phyloP scores from a whole-genome alignment of 2,329 filamentous ascomycete genomes.

The Alternaria arborescens region DNA sequence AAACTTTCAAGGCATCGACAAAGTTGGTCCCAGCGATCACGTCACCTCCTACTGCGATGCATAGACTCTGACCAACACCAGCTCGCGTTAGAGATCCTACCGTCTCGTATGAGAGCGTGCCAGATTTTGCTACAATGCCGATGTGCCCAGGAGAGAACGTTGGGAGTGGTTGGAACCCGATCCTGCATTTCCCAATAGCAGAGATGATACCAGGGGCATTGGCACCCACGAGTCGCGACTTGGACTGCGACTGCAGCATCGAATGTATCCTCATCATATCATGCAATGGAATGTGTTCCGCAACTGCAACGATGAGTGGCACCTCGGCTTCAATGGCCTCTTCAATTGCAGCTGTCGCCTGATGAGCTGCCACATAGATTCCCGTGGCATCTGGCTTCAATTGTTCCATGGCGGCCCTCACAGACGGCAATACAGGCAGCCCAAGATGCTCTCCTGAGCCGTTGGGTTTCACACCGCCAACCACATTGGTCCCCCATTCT shows the following conservation, averaged over 20 bases:
- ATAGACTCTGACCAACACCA: slow-evolving; percentile 79
- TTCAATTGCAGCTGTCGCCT: slow-evolving; percentile 76
- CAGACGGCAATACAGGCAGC: slow-evolving; percentile 73
- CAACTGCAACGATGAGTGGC: slow-evolving; percentile 78
- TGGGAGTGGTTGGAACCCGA: slow-evolving; percentile 79
- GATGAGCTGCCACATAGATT: slow-evolving; percentile 80
- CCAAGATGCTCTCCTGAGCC: slow-evolving; percentile 76
- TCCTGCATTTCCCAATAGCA: slow-evolving; percentile 72
- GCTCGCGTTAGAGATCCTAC: slow-evolving; percentile 76
- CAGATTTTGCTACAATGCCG: slow-evolving; percentile 81
- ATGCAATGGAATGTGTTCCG: slow-evolving; percentile 81
- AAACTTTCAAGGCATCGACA: slow-evolving; percentile 72
- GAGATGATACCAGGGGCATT: slow-evolving; percentile 84
- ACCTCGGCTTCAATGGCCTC: slow-evolving; percentile 83
- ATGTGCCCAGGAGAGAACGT: slow-evolving; percentile 75
- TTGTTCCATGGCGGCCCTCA: slow-evolving; percentile 72
- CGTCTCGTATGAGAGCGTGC: slow-evolving; percentile 81
- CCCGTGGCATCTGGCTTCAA: slow-evolving; percentile 79
- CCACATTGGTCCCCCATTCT: slow-evolving; percentile 80
- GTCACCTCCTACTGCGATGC: slow-evolving; percentile 81
- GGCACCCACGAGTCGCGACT: slow-evolving; percentile 77
- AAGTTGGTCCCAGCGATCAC: slow-evolving; percentile 77
- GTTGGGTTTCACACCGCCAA: slow-evolving; percentile 78
- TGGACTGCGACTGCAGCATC: slow-evolving; percentile 74
- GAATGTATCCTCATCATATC: slow-evolving; percentile 78